phyloP scores from a whole-genome alignment of 768 basidiomycete genomes.

The Russula earlei region DNA sequence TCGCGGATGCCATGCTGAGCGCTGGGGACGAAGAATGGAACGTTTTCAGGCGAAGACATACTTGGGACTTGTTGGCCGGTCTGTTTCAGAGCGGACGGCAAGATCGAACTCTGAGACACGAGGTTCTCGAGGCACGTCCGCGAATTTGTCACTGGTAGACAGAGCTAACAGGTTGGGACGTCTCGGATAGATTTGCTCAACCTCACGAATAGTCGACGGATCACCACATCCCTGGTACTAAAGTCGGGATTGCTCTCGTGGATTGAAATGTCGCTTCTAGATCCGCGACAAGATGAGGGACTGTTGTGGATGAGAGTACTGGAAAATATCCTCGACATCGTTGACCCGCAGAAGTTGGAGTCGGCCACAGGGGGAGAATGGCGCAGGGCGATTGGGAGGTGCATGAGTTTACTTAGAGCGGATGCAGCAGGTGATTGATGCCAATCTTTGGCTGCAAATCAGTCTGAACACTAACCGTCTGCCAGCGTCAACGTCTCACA shows the following conservation, averaged over 20 bases:
- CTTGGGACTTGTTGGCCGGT: slow-evolving; percentile 81
- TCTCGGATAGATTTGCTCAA: slow-evolving; percentile 56
- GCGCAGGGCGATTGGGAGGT: slow-evolving; percentile 46
- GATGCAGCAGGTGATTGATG: slow-evolving; percentile 16
- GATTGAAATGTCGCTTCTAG: slow-evolving; percentile 65
- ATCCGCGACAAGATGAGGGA: slow-evolving; percentile 5
- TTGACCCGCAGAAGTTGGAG: slow-evolving; percentile 44
- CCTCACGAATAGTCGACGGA: slow-evolving; percentile 59
- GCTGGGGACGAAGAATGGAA: slow-evolving; percentile 60
- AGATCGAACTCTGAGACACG: slow-evolving; percentile 43
- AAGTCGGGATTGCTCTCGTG: slow-evolving; percentile 68
- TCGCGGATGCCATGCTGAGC: slow-evolving; percentile 71
- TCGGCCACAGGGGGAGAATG: slow-evolving; percentile 49
- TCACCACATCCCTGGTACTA: slow-evolving; percentile 59
- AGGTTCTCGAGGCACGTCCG: slow-evolving; percentile 56
- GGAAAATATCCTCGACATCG: slow-evolving; percentile 30
- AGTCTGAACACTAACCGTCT: neutral
- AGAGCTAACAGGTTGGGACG: neutral
- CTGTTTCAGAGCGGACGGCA: slow-evolving; percentile 58
- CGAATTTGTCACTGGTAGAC: neutral
- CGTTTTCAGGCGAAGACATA: slow-evolving; percentile 69
- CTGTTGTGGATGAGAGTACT: slow-evolving; percentile 25
- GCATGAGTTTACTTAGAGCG: slow-evolving; percentile 36
- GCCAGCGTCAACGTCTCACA: neutral
- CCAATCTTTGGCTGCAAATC: neutral